Conservation (phyloP, 2,329 filamentous ascomycete species). For the Pyrenophora seminiperda region DNA sequence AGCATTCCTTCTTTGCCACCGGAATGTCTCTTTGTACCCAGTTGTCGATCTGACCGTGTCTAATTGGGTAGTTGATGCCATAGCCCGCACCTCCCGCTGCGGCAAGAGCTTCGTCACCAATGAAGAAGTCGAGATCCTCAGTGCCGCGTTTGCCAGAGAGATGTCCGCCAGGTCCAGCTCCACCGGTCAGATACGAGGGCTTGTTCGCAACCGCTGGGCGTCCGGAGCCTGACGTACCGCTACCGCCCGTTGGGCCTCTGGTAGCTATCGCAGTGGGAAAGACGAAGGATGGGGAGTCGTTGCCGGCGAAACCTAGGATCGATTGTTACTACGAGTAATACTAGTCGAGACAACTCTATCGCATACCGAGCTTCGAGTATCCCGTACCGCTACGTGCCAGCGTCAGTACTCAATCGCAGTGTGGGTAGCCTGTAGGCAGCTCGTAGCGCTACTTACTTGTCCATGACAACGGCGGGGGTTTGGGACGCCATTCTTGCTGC, state of each 20-base stretch:
- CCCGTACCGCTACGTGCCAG: conserved; percentile 82
- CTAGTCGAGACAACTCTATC: neutral
- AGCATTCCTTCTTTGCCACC: conserved; percentile 7
- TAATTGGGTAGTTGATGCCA: conserved; percentile 94
- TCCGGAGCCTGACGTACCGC: conserved; percentile 79
- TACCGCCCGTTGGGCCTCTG: conserved; percentile 74
- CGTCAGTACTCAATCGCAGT: conserved; percentile 44
- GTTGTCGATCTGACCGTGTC: conserved; percentile 98
- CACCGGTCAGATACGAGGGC: conserved; percentile 91
- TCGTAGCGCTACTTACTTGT: conserved; percentile 78
- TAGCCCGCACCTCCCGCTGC: conserved; percentile 88
- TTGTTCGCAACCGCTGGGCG: conserved; percentile 91
- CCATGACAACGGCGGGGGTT: conserved; percentile 99
- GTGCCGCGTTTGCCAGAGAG: conserved; percentile 91
- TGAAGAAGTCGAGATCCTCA: conserved; percentile 98
- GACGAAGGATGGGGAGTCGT: conserved; percentile 98
- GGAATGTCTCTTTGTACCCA: conserved; percentile 67
- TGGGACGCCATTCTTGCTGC: conserved; percentile 81
- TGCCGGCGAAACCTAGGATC: conserved; percentile 86
- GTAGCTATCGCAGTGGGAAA: conserved; percentile 99
- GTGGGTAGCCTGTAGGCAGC: conserved; percentile 36
- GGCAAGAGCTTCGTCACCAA: conserved; percentile 91
- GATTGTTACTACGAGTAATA: conserved; percentile 43
- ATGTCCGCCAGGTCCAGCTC: conserved; percentile 80
- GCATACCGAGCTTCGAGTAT: conserved; percentile 95